phyloP scores from a whole-genome alignment of 2,329 filamentous ascomycete species.

The Phyllosticta ampelicida region DNA sequence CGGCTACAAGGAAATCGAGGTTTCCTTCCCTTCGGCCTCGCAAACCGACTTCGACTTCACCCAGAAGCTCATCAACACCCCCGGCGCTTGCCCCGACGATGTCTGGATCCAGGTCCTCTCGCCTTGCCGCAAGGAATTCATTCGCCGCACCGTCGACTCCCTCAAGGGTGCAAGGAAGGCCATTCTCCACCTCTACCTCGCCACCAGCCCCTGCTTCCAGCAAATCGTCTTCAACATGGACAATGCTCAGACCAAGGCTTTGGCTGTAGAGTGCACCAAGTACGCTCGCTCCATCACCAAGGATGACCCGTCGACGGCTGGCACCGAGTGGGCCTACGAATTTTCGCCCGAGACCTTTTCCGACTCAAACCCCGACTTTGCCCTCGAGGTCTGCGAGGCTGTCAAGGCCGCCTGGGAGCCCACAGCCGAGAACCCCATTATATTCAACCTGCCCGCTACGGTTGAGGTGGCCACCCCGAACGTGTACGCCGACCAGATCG shows the following conservation, averaged over 20 bases:
- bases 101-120: slow-evolving; percentile 87
- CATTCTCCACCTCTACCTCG: slow-evolving; percentile 90
- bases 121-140: slow-evolving; percentile 84
- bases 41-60: slow-evolving; percentile 97
- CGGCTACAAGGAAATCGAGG: slow-evolving; percentile 96
- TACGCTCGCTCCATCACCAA: slow-evolving; percentile 86
- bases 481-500: slow-evolving; percentile 90
- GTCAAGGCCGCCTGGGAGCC: slow-evolving; percentile 93
- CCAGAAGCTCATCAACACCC: slow-evolving; percentile 72
- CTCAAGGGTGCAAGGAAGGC: slow-evolving; percentile 85
- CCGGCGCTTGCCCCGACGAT: slow-evolving; percentile 73
- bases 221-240: slow-evolving; percentile 81
- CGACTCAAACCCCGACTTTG: slow-evolving; percentile 76
- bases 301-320: slow-evolving; percentile 47
- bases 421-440: slow-evolving; percentile 66
- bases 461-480: slow-evolving; percentile 94
- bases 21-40: slow-evolving; percentile 89
- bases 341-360: slow-evolving; percentile 87
- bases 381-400: slow-evolving; percentile 73
- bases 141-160: slow-evolving; percentile 78
- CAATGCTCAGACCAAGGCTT: slow-evolving; percentile 67
- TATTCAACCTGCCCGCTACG: slow-evolving; percentile 94
- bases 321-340: slow-evolving; percentile 65
- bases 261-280: slow-evolving; percentile 77
- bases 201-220: slow-evolving; percentile 92